Base-by-base conservation (phyloP, 768 basidiomycete species). In the Daedaleopsis nitida region DNA sequence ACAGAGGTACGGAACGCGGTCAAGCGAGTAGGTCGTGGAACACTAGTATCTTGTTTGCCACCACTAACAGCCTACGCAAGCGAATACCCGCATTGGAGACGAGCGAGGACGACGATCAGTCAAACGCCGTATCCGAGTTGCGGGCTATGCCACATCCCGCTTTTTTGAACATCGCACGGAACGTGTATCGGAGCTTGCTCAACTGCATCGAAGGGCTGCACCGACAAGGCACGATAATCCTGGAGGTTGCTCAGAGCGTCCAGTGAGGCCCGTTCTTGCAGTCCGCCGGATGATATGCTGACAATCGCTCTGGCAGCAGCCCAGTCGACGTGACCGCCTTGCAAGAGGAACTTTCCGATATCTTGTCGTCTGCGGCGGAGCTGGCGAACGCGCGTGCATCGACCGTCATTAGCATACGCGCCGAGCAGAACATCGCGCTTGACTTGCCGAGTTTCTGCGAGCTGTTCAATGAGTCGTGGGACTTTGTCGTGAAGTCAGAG, bases 401-500 rank as follows among this genome's bases (percentile, higher is more conserved):
- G 19, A 91, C 89, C 71, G 80, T 95, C n/a, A 75, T 98, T 43
- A 78, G 83, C 44, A 77, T 86, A 8, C 86, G 96, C 32, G 80
- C 88, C 14, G 93, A 96, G 63, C 86, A 89, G 64, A 92, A 96
- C 72, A 81, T 90, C 0, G 76, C 81, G 13, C 81, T 98, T 23
- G 79, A 85, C 23, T 75, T 98, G 37, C 75, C 80, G 4, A 85
- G 88, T 48, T 98, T 98, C 76, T 77, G 92, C 37, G 81, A 79
- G 12, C 80, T 98, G 59, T 96, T 96, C 79, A 87, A 89, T 57
- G 82, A 85, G 66, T 87, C 91, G 1, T 98, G 96, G 96, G 75
- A 81, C 24, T 98, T 98, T 66, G 94, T 98, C 10, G 83, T 97
- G 24, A 81, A 81, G 65, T 94, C 92, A 69, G 96, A 99, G 72